Base-by-base conservation (phyloP, 2,329 filamentous ascomycete genomes). In the Phyllosticta citriasiana region DNA sequence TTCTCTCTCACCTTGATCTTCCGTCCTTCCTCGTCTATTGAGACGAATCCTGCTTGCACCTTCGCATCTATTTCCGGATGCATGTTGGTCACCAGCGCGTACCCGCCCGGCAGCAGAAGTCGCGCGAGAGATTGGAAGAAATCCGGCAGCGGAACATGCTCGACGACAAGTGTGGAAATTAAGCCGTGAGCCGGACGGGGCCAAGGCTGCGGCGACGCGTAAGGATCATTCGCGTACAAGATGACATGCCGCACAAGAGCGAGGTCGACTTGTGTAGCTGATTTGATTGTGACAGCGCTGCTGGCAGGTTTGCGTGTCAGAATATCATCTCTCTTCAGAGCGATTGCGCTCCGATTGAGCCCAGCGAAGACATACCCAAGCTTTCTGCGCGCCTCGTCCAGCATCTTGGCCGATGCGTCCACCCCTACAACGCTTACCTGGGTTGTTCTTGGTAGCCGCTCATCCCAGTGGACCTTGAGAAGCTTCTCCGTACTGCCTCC, bases 31-130 rank as follows among this genome's bases (percentile, higher is more conserved):
- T 67, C 72, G 1, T 78, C 78, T 19, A 70, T 72, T 6, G 84
- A 82, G 12, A 83, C 75, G 66, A 88, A 88, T 0, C 85, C 85
- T 0, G 85, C 85, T 67, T 85, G 83, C 26, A 79, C 81, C 16
- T 79, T 75, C 14, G 64, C 64, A 1, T 84, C 84, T 84, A 88
- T 87, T 2, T 86, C 81, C 1, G 78, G 71, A 68, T 88, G 85
- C 85, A 88, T 88, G 66, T 87, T 88, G 0, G 84, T 87, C n/a
- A 88, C 67, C 9, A 87, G 73, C 4, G 85, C 72, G 55, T 79
- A 71, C 0, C 80, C 84, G 0, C 77, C 77, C 0, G 74, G 72
- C 2, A 65, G 66, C 4, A 76, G 71, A 16, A 87, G 69, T 0
- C 66, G 65, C 1, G 74, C 66, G 0, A 79, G 76, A 0, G 78